These are phyloP conservation scores for Neurospora pannonica DNA, from an alignment of 495 filamentous ascomycete species.

Conservation along the genomic window DNA sequence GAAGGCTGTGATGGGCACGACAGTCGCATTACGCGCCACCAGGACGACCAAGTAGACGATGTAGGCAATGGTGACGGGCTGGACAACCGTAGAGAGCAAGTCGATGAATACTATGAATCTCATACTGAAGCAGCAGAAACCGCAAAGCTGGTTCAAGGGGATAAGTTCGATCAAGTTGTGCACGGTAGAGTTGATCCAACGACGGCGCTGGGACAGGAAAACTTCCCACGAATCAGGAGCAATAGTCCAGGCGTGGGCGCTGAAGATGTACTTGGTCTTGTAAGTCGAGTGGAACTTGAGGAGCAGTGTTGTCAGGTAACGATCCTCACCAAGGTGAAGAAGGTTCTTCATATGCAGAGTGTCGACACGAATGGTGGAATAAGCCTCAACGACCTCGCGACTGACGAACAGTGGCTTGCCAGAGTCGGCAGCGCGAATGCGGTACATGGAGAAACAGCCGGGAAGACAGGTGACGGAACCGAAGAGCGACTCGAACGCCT, in stretches of 20 bases:
- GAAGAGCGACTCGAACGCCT: conserved; percentile 98
- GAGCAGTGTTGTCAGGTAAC: conserved; percentile 90
- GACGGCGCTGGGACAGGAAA: conserved; percentile 94
- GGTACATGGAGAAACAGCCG: conserved; percentile 98
- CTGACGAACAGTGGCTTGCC: conserved; percentile 96
- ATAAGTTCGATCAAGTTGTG: conserved; percentile 97
- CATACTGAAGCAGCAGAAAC: conserved; percentile 99
- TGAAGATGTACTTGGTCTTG: conserved; percentile 96
- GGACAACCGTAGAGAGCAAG: conserved; percentile 80
- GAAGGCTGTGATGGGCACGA: conserved; percentile 75
- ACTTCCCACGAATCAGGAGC: conserved; percentile 89
- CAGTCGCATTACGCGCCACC: conserved; percentile 46
- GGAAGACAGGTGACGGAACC: conserved; percentile 96
- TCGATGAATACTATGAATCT: conserved; percentile 95
- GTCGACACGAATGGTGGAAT: conserved; percentile 88
- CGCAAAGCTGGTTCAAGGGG: conserved; percentile 85
- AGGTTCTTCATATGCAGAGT: conserved; percentile 99
- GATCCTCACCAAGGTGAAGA: conserved; percentile 89
- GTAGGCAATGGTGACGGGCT: conserved; percentile 88
- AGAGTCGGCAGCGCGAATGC: conserved; percentile 83
- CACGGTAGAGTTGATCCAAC: conserved; percentile 99
- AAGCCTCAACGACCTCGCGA: conserved; percentile 75
- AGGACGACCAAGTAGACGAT: conserved; percentile 80
- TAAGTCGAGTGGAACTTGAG: conserved; percentile 86
- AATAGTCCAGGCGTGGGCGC: conserved; percentile 89